Base-by-base conservation (phyloP, 345 rosid genomes). In the Gossypium arboreum region DNA sequence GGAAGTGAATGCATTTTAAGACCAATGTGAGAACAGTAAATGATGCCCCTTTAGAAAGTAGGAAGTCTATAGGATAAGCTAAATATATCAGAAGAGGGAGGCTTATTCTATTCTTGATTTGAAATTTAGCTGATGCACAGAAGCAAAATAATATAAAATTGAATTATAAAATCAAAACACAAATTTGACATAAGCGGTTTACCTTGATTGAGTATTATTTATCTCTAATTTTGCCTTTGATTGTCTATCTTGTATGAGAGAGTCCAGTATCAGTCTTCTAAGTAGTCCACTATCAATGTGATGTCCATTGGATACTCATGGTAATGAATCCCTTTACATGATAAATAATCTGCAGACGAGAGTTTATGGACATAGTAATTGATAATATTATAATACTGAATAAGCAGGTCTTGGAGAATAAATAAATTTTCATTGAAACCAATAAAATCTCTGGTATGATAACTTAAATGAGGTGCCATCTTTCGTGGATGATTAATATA, bases 381-480 rank as follows among this genome's bases (percentile, higher is more conserved):
- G n/a, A 41, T 27, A 55, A 7, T 2, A 43, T 57, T 59, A 13
- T 59, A 55, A 45, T 11, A 45, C 39, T 73, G 45, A 44, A 44
- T 48, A 25, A 54, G 10, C 16, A 59, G 50, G 47, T 24, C 68
- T 2, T 45, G 25, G 4, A 44, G 41, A 34, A 24, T 34, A 12
- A 39, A 43, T 48, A 57, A 57, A 57, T 71, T 71, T 12, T 44
- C 34, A 62, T 47, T 11, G 18, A 16, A 71, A 44, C 68, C 72
- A 61, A 72, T 66, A 71, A 34, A 34, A 3, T 68, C 22, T 68
- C 18, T 68, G 57, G 58, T 68, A 4, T 13, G 41, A 12, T 48
- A 68, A 68, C 41, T 24, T 43, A 15, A n/a, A 43, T 71, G 51
- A 65, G 54, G 74, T 18, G 56, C 12, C 41, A 61, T 61, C 22